phyloP scores from a whole-genome alignment of 108 stramenopile genomes.

The Cyclotella baltica region DNA sequence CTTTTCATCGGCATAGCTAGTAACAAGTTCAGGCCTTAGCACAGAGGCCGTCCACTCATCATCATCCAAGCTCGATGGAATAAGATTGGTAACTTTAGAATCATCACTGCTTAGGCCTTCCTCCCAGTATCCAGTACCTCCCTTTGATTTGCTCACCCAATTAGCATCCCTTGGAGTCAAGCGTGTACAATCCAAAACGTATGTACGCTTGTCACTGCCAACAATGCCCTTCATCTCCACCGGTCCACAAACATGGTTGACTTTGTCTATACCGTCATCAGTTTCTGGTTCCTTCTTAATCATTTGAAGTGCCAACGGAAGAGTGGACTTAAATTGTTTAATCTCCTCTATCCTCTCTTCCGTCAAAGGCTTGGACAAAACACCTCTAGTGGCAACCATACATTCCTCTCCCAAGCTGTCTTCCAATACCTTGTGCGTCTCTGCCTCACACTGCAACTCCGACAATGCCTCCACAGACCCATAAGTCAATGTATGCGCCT shows the following conservation, averaged over 20 bases:
- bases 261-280: constrained; percentile 30
- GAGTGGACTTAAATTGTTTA: constrained; percentile 46
- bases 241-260: constrained; percentile 74
- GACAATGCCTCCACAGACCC: constrained; percentile 89
- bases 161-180: constrained; percentile 96
- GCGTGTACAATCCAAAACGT: constrained; percentile 92
- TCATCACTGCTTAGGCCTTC: neutral
- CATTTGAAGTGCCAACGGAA: constrained; percentile 2
- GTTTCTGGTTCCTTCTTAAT: constrained; percentile 44
- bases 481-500: constrained; percentile 84
- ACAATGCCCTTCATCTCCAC: constrained; percentile 93
- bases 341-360: constrained; percentile 67
- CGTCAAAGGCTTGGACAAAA: constrained; percentile 61
- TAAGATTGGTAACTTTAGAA: constrained; percentile 10
- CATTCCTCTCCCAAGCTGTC: constrained; percentile 65
- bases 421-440: constrained; percentile 84
- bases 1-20: constrained; percentile 65
- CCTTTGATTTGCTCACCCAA: constrained; percentile 79
- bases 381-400: constrained; percentile 72
- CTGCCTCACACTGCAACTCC: constrained; percentile 72
- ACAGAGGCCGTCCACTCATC: constrained; percentile 83
- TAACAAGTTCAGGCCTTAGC: constrained; percentile 88
- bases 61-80: constrained; percentile 62
- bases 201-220: constrained; percentile 91
- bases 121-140: constrained; percentile 86